These are phyloP conservation scores for Venturia nashicola DNA, from an alignment of 2,329 filamentous ascomycete species.

Conservation along the genomic window DNA sequence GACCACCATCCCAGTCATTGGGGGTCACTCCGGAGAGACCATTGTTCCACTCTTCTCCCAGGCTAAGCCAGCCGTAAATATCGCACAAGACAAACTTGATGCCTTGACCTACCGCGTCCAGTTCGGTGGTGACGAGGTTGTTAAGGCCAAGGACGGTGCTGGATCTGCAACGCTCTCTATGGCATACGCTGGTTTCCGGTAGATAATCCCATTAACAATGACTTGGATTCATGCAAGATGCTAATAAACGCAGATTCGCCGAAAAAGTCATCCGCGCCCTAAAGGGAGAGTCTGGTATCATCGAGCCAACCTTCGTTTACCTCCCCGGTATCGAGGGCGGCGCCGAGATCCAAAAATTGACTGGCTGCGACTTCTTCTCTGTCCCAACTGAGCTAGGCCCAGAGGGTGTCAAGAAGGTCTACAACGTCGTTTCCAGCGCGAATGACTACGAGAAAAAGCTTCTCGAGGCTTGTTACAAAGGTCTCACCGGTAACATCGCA, in stretches of 20 bases:
- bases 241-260: conserved; percentile 53
- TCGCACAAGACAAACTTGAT: conserved; percentile 83
- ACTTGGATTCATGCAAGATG: conserved; percentile 11
- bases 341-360: conserved; percentile 71
- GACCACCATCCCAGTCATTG: conserved; percentile 80
- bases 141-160: conserved; percentile 85
- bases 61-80: conserved; percentile 63
- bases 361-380: conserved; percentile 85
- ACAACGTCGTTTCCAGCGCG: conserved; percentile 63
- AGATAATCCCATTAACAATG: conserved; percentile 18
- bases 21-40: conserved; percentile 94
- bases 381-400: conserved; percentile 86
- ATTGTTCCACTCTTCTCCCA: conserved; percentile 97
- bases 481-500: conserved; percentile 81
- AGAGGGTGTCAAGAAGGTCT: conserved; percentile 74
- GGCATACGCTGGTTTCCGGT: conserved; percentile 93
- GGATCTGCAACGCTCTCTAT: conserved; percentile 88
- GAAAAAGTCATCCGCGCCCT: conserved; percentile 84
- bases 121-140: conserved; percentile 95
- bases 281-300: conserved; percentile 81
- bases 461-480: conserved; percentile 60
- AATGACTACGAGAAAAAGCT: conserved; percentile 84
- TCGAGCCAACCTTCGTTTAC: conserved; percentile 94
- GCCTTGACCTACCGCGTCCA: conserved; percentile 89
- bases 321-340: conserved; percentile 81